Base-by-base conservation (phyloP, 148 eudicot species). In the Amaranthus hypochondriacus region DNA sequence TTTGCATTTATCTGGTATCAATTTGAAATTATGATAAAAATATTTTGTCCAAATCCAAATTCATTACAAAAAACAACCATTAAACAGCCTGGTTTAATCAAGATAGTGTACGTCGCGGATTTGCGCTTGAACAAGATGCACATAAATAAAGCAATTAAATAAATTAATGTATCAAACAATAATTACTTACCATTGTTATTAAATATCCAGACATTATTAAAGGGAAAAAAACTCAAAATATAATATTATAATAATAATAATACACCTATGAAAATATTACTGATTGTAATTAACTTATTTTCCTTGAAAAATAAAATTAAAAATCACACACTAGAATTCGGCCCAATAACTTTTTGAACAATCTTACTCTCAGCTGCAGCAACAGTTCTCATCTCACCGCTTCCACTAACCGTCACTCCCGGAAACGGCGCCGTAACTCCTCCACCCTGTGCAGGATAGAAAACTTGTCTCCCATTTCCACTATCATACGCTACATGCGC, bases 401-500 rank as follows among this genome's bases (percentile, higher is more conserved):
- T 83, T 56, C 58, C 68, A 47, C 48, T 66, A 46, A 77, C 74
- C 28, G 76, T 53, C 43, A 58, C 78, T 64, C 83, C 83, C 44
- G 80, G 92, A 81, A 77, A 87, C 51, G 84, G 74, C 74, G 82
- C 56, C 73, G 84, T 65, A 11, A 73, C 83, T 5, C 80, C 87
- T 1, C 78, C 87, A 2, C 86, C 70, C 51, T 55, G 70, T 14
- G 90, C 70, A 66, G 82, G 80, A 69, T 92, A 89, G 82, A 79
- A 86, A 21, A 92, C 85, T 73, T 84, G 95, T 72, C 97, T 88
- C 73, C 97, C 97, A 28, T 75, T 65, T 7, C 75, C 87, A n/a
- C 68, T 79, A 76, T 91, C 94, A 67, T 89, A 91, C 74, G 87
- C 89, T 84, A 88, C 70, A 57, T 82, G 90, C 1, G 84, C 9